These are phyloP conservation scores for Canariomyces notabilis DNA, from an alignment of 2,329 filamentous ascomycete species.

Conservation along the genomic window DNA sequence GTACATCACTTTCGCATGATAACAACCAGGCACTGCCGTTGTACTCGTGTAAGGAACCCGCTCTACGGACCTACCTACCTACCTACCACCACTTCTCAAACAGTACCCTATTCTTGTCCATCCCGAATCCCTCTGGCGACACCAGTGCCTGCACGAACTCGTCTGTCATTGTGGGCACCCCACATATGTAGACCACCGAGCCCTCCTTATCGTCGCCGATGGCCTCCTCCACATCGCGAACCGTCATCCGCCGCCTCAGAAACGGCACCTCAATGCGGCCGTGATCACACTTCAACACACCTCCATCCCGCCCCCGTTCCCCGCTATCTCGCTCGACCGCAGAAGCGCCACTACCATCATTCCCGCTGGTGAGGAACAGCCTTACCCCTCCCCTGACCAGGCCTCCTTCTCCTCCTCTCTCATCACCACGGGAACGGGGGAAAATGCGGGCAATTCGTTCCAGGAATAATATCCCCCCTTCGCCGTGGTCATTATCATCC, in stretches of 20 bases:
- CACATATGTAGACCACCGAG: constrained; percentile 62
- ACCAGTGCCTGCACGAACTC: constrained; percentile 49
- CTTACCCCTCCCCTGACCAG: constrained; percentile 38
- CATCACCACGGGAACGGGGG: too few relatives aligned
- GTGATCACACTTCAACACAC: constrained; percentile 17
- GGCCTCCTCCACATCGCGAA: constrained; percentile 38
- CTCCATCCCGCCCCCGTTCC: not conserved
- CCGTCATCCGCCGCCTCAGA: constrained; percentile 37
- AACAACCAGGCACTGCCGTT: too few relatives aligned
- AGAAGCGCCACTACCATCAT: too few relatives aligned
- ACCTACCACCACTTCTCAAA: constrained; percentile 38
- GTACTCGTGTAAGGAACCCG: too few relatives aligned
- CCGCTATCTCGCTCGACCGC: constrained; percentile 2
- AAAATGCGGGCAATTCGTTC: constrained; percentile 43
- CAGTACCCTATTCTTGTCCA: constrained; percentile 29
- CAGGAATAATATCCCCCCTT: constrained; percentile 46
- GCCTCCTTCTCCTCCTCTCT: constrained; percentile 20
- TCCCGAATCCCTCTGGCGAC: constrained; percentile 24
- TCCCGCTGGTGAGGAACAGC: constrained; percentile 44
- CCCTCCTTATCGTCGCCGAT: constrained; percentile 34
- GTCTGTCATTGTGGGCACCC: constrained; percentile 65
- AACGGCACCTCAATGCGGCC: constrained; percentile 28
- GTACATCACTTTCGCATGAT: too few relatives aligned
- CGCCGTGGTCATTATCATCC: not conserved
- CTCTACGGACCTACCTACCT: not conserved